These are phyloP conservation scores for Panicum virgatum DNA, from an alignment of 202 grass and related monocot genomes.

Conservation along the genomic window DNA sequence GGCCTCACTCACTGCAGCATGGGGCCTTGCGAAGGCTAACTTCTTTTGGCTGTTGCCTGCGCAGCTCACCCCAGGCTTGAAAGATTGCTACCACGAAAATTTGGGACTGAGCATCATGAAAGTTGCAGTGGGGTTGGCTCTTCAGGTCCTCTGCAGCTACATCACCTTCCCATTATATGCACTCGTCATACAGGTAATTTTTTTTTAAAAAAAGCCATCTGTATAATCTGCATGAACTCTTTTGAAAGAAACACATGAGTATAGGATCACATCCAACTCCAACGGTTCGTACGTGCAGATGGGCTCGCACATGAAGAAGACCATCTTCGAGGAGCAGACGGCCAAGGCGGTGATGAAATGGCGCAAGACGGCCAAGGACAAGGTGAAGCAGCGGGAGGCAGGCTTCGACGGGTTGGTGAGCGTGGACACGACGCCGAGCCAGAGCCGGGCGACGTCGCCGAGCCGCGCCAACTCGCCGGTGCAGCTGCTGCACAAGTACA, in stretches of 20 bases:
- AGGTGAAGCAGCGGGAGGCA: conserved; percentile 47
- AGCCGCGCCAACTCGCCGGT: conserved; percentile 34
- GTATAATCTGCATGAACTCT: not conserved
- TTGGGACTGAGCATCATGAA: conserved; percentile 49
- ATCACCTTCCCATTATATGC: conserved; percentile 80
- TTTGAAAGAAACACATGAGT: too few relatives aligned
- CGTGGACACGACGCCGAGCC: conserved; percentile 41
- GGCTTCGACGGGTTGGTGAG: conserved; percentile 16
- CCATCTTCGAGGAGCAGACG: conserved; percentile 70
- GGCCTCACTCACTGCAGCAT: too few relatives aligned
- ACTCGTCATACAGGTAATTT: conserved; percentile 56
- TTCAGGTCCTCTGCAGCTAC: conserved; percentile 79
- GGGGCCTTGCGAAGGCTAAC: not conserved
- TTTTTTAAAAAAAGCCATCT: not conserved
- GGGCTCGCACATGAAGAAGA: conserved; percentile 72
- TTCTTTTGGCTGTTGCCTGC: not conserved
- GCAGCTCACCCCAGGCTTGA: conserved; percentile 48
- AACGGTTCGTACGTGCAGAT: conserved; percentile 46
- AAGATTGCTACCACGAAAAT: conserved; percentile 38
- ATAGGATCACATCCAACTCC: not conserved
- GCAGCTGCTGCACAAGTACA: conserved; percentile 57
- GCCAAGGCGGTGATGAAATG: conserved; percentile 61
- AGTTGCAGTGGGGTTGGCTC: conserved; percentile 33
- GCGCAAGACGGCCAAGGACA: conserved; percentile 55
- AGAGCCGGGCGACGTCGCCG: conserved; percentile 19